Base-by-base conservation (phyloP, 2,329 filamentous ascomycete species). In the Monosporascus sp. region DNA sequence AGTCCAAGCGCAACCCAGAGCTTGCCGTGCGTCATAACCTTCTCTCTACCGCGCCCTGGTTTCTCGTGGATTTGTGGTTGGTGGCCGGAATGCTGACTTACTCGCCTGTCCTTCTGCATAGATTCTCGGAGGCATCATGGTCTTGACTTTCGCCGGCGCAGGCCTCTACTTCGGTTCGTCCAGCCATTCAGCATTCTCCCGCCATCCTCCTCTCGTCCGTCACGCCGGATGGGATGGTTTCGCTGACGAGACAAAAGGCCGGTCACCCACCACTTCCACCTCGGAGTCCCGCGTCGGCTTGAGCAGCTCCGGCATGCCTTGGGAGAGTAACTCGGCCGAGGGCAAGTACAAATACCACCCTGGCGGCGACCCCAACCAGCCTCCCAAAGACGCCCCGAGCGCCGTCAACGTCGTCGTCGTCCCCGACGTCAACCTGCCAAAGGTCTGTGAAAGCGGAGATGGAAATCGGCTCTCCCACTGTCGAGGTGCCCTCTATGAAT, bases 371-470 rank as follows among this genome's bases (percentile, higher is more conserved):
- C 75, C 80, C 68, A 85, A 69, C 74, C 79, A 86, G 68, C 76
- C 83, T 58, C 88, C 89, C 71, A 91, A 87, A 78, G 90, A 97
- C 68, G 94, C 94, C 57, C 94, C 94, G 62, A 96, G 90, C 73
- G 94, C 94, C 59, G 78, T 99, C 75, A 96, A 99, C 81, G 89
- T 88, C 60, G 92, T 97, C 65, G 87, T 99, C 70, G 81, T 99
- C 52, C 94, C 94, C 67, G 88, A 96, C 69, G 92, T 99, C 69
- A 94, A 87, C 68, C 80, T 97, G 64, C 92, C 94, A 69, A 91
- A 88, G 86, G 89, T 91, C 78, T 59, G 79, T 66, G 37, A 18
- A n/a, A 5, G 37, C 38, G 35, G 11, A 18, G 3, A 35, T 18
- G 17, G 14, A 18, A 28, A 40, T 17, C 41, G 8, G 3, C 18